Conservation (phyloP, 805 yeast genomes). For the Suhomyces prunicola region DNA sequence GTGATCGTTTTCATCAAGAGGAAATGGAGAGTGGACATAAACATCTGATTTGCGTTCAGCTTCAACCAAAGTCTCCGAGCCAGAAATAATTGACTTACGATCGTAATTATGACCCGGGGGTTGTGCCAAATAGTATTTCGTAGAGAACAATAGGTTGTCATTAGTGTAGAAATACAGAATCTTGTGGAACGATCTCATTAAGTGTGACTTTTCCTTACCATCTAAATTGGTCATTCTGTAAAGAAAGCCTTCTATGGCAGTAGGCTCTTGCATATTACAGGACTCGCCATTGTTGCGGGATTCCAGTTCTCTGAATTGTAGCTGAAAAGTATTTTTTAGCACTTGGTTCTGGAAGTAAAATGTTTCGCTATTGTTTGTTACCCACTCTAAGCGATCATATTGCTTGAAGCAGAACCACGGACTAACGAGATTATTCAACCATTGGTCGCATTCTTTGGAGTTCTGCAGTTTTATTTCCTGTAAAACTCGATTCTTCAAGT, state of each 20-base stretch:
- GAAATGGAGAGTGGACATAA: conserved; percentile 54
- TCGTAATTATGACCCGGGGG: conserved; percentile 55
- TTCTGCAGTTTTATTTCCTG: conserved; percentile 22
- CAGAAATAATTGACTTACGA: conserved; percentile 4
- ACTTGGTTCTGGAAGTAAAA: conserved; percentile 30
- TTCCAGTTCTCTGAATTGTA: conserved; percentile 57
- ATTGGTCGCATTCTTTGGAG: conserved; percentile 10
- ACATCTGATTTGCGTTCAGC: conserved; percentile 18
- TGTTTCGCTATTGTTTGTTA: conserved; percentile 23
- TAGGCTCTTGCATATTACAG: conserved; percentile 48
- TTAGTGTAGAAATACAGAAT: conserved; percentile 62
- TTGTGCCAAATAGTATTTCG: conserved; percentile 49
- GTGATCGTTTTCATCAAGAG: conserved; percentile 47
- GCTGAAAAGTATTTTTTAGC: conserved; percentile 36
- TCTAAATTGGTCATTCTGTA: conserved; percentile 49
- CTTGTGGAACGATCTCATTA: conserved; percentile 44
- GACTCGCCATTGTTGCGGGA: conserved; percentile 11
- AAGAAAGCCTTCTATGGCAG: conserved; percentile 80
- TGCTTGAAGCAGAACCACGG: conserved; percentile 57
- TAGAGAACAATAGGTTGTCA: conserved; percentile 59
- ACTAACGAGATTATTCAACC: conserved; percentile 22
- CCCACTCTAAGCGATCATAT: conserved; percentile 70
- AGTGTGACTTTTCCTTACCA: conserved; percentile 38
- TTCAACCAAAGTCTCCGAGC: neutral
- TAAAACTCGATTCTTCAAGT: conserved; percentile 36